Conservation (phyloP, 768 basidiomycete genomes). For the Lentinula guzmanii region DNA sequence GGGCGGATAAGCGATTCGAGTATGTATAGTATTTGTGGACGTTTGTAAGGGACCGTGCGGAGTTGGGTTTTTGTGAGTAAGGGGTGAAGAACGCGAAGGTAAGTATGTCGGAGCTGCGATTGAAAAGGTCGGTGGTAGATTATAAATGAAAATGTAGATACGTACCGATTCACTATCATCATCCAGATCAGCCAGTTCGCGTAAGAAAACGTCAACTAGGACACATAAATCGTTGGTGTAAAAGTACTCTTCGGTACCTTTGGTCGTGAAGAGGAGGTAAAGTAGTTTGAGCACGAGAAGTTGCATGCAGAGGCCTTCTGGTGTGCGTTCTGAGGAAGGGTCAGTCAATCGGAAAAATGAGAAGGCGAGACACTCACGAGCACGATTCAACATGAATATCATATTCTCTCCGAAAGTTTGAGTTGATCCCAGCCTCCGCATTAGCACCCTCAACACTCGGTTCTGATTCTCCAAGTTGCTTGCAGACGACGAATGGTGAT, state of each 20-base stretch:
- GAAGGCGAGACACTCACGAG: constrained; percentile 49
- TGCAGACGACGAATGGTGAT: constrained; percentile 5
- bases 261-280: constrained; percentile 91
- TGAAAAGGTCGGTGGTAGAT: not conserved
- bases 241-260: constrained; percentile 91
- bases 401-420: constrained; percentile 98
- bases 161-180: constrained; percentile 51
- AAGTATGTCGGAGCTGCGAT: constrained; percentile 84
- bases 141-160: not conserved
- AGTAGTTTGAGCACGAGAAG: constrained; percentile 90
- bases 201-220: constrained; percentile 95
- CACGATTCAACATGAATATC: constrained; percentile 98
- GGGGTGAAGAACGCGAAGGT: constrained; percentile 92
- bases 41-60: constrained; percentile 80
- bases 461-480: constrained; percentile 49
- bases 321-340: constrained; percentile 54
- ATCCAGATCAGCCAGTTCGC: constrained; percentile 70
- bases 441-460: constrained; percentile 75
- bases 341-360: not conserved
- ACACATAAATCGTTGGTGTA: constrained; percentile 98
- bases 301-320: constrained; percentile 94
- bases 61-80: constrained; percentile 93
- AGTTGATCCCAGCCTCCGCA: constrained; percentile 77
- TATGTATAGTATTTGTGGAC: constrained; percentile 77
- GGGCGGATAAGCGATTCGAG: constrained; percentile 76